These are phyloP conservation scores for Colletotrichum musicola DNA, from an alignment of 2,329 filamentous ascomycete genomes.

Conservation along the genomic window DNA sequence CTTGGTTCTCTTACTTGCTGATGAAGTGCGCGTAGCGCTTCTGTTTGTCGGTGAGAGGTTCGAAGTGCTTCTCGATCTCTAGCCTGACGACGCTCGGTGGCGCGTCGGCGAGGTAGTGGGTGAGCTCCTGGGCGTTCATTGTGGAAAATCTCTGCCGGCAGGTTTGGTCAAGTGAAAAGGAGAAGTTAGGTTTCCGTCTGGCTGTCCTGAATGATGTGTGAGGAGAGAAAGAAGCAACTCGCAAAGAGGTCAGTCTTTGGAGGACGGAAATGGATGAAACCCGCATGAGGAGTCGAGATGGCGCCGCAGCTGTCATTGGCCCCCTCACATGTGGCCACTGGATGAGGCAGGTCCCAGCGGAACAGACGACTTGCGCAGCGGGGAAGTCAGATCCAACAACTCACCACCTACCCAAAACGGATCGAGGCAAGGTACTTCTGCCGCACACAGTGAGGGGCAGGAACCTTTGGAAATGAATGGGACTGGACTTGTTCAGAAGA, in stretches of 20 bases:
- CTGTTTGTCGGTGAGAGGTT: slow-evolving; percentile 78
- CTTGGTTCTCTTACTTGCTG: slow-evolving; percentile 70
- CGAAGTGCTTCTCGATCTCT: slow-evolving; percentile 93
- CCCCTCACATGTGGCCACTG: slow-evolving; percentile 23
- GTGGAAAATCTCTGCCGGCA: slow-evolving; percentile 46
- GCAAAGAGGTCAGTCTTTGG: slow-evolving; percentile 49
- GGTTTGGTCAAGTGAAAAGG: slow-evolving; percentile 18
- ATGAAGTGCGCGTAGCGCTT: slow-evolving; percentile 94
- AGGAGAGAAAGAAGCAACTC: slow-evolving; percentile 27
- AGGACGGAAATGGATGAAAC: slow-evolving; percentile 51
- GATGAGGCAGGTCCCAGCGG: slow-evolving; percentile 35
- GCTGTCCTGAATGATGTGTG: slow-evolving; percentile 22
- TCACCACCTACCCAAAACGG: slow-evolving; percentile 15
- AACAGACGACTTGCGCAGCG: slow-evolving; percentile 33
- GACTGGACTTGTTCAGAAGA: slow-evolving; percentile 22
- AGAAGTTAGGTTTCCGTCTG: slow-evolving; percentile 17
- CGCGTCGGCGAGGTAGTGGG: slow-evolving; percentile 89
- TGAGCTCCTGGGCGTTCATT: slow-evolving; percentile 72
- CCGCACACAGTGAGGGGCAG: slow-evolving; percentile 36
- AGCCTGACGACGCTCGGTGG: slow-evolving; percentile 90
- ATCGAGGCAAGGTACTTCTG: slow-evolving; percentile 15
- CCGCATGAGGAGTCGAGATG: slow-evolving; percentile 39
- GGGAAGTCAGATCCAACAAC: slow-evolving; percentile 11
- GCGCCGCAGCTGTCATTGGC: slow-evolving; percentile 34
- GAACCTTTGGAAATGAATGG: slow-evolving; percentile 27